Conservation (phyloP, 345 rosid species). For the Rhodomyrtus tomentosa region DNA sequence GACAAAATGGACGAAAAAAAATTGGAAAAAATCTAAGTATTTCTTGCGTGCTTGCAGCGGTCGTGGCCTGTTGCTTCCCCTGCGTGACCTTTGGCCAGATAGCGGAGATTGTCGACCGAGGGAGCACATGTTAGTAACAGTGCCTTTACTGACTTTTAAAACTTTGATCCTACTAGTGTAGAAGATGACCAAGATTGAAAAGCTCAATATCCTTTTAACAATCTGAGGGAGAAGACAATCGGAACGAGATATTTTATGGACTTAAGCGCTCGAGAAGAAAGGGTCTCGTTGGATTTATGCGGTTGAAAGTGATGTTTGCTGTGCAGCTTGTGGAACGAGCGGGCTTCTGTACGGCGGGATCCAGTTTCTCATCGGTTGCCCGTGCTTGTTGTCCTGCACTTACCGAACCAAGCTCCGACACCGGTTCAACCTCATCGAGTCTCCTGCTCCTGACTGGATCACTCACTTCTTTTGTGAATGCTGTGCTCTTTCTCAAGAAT, state of each 20-base stretch:
- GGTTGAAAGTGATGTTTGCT: background rate
- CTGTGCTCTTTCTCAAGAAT: slow-evolving; percentile 7
- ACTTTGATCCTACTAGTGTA: background rate
- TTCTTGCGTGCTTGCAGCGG: background rate
- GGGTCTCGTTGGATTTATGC: background rate
- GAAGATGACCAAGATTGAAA: background rate
- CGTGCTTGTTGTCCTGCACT: background rate
- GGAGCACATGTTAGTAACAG: slow-evolving; percentile 2
- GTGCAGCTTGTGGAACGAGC: slow-evolving; percentile 6
- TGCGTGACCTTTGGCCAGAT: slow-evolving; percentile 2
- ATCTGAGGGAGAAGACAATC: background rate
- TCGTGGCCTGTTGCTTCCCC: slow-evolving; percentile 2
- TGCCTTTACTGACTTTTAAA: background rate
- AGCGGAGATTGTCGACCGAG: slow-evolving; percentile 7
- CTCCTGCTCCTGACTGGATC: background rate
- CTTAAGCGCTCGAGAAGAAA: background rate
- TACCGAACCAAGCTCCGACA: background rate
- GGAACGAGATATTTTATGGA: background rate
- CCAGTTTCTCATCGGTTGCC: background rate
- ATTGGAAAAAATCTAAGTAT: background rate
- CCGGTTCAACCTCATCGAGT: background rate
- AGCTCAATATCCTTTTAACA: background rate
- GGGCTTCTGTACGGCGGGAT: background rate
- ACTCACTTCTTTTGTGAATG: slow-evolving; percentile 3
- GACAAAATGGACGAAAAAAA: background rate